Evolutionary conservation across 257 asterid genomes (phyloP).

Genomic region (Plantago ovata): DNA sequence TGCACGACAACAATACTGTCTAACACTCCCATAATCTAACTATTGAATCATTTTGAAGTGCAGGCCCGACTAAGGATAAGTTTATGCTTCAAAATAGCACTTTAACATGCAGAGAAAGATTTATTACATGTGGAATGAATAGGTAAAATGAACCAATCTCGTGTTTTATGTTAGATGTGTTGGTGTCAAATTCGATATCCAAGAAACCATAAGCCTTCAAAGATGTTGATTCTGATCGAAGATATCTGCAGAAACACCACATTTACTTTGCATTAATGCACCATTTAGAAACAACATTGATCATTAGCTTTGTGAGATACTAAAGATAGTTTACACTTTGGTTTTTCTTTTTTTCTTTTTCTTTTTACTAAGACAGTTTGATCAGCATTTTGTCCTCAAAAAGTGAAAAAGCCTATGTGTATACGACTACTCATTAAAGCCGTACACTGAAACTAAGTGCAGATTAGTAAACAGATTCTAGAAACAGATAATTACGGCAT

Average conservation of each 20-base stretch:
- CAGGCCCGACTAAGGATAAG: slow-evolving; percentile 6
- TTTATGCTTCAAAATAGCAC: neutral
- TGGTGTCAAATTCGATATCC: slow-evolving; percentile 49
- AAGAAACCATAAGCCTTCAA: slow-evolving; percentile 77
- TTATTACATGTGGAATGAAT: slow-evolving; percentile 73
- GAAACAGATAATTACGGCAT: too few relatives aligned
- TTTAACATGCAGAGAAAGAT: slow-evolving; percentile 17
- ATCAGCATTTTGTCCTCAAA: neutral
- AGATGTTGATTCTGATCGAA: slow-evolving; percentile 54
- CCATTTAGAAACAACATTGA: neutral
- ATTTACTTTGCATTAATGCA: slow-evolving; percentile 11
- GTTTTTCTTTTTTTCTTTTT: neutral
- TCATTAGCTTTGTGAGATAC: neutral
- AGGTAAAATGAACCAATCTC: slow-evolving; percentile 61
- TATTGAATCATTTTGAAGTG: slow-evolving; percentile 1
- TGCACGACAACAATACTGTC: neutral
- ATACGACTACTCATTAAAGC: too few relatives aligned
- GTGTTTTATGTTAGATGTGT: slow-evolving; percentile 38
- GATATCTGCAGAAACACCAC: slow-evolving; percentile 41
- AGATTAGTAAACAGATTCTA: too few relatives aligned
- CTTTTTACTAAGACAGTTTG: neutral
- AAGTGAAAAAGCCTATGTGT: neutral
- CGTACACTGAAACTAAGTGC: too few relatives aligned
- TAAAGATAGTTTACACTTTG: slow-evolving; percentile 3
- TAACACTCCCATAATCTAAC: slow-evolving; percentile 13